A percentile compares a stretch with the other conserved stretches of the same genome.
phyloP scores from a whole-genome alignment of 306 rosid genomes.

The Inga laurina region DNA sequence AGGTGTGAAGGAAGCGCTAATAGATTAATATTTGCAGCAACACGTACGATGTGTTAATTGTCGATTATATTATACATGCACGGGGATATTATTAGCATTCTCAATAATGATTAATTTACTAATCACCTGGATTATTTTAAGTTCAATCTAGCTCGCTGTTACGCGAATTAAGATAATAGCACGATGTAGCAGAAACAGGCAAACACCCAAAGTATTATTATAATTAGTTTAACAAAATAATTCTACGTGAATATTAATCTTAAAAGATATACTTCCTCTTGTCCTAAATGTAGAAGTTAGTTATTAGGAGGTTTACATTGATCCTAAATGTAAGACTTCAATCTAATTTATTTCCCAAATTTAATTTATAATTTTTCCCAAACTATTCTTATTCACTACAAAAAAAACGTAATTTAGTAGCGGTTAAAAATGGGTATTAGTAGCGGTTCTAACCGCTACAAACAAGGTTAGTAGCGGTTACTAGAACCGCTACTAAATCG shows the following conservation, averaged over 20 bases:
- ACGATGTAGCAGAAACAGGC: neutral
- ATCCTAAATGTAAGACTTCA: too few species aligned
- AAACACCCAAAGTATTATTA: neutral
- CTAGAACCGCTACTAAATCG: too few species aligned
- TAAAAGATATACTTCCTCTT: neutral
- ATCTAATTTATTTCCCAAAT: too few species aligned
- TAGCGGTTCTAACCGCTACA: too few species aligned
- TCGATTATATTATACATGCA: neutral
- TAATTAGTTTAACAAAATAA: neutral
- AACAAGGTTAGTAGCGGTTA: too few species aligned
- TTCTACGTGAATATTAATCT: neutral
- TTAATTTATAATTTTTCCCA: too few species aligned
- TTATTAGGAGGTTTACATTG: too few species aligned
- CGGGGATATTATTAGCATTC: neutral
- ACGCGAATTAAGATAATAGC: neutral
- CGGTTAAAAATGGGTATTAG: too few species aligned
- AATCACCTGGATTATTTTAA: neutral
- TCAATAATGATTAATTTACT: neutral
- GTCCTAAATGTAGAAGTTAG: neutral
- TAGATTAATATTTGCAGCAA: neutral
- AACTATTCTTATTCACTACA: too few species aligned
- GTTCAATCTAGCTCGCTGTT: neutral
- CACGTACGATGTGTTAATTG: neutral
- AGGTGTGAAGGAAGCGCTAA: neutral
- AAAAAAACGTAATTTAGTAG: too few species aligned